Percentiles rank a stretch among this genome's conserved stretches.
Evolutionary conservation across 805 yeast genomes (phyloP).

Genomic region (Helenozyma baotianmanensis): DNA sequence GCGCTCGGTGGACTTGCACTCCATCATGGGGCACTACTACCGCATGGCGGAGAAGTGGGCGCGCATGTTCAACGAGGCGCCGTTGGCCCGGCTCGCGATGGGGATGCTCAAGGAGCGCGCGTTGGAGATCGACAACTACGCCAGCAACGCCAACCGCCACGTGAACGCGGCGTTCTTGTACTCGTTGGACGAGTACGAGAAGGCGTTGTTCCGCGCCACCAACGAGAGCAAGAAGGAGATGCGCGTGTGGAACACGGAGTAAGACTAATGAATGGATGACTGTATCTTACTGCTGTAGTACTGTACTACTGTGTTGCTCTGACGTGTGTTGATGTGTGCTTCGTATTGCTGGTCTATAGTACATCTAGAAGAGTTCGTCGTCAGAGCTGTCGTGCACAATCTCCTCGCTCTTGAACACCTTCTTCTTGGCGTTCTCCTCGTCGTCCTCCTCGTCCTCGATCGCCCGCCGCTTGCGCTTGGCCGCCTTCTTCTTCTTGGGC

Average conservation of each 20-base stretch:
- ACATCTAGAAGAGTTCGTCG: conserved; percentile 19
- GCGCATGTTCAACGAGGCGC: conserved; percentile 60
- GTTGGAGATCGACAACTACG: conserved; percentile 66
- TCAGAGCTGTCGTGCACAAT: conserved; percentile 47
- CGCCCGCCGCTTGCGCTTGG: conserved; percentile 22
- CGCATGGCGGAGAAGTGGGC: conserved; percentile 75
- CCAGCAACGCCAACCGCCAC: conserved; percentile 49
- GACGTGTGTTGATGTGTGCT: too few relatives aligned
- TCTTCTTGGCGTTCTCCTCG: conserved; percentile 20
- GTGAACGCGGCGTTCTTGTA: conserved; percentile 50
- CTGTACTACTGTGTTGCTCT: too few relatives aligned
- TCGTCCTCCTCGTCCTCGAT: conserved; percentile 34
- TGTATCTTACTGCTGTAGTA: not conserved
- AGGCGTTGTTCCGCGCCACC: conserved; percentile 48
- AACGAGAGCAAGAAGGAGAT: conserved; percentile 43
- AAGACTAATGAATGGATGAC: not conserved
- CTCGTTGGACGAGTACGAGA: conserved; percentile 76
- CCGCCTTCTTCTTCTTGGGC: conserved; percentile 15
- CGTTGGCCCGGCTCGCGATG: conserved; percentile 47
- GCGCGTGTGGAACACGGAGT: conserved; percentile 31
- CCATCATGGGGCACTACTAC: conserved; percentile 64
- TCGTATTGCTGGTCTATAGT: too few relatives aligned
- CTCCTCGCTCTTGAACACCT: conserved; percentile 26
- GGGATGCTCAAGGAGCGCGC: conserved; percentile 62
- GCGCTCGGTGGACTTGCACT: conserved; percentile 58